Conservation (phyloP, 257 asterid genomes). For the Ophiorrhiza pumila region DNA sequence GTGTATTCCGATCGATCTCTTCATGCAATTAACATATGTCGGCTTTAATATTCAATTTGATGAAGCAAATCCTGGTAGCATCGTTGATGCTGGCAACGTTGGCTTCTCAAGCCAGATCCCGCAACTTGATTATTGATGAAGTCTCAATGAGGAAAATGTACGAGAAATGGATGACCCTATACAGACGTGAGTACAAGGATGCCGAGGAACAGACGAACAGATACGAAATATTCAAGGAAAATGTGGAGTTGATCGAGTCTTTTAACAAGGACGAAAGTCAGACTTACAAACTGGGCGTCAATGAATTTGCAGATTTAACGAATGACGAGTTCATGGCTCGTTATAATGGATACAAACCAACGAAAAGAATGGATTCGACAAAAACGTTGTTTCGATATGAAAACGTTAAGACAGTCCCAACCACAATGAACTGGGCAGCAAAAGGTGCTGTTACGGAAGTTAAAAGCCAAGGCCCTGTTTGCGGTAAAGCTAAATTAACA, state of each 20-base stretch:
- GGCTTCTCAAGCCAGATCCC: neutral
- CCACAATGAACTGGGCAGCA: slow-evolving; percentile 7
- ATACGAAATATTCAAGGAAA: slow-evolving; percentile 16
- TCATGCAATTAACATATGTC: neutral
- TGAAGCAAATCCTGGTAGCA: neutral
- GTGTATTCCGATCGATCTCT: neutral
- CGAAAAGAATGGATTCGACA: neutral
- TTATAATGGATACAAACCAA: slow-evolving; percentile 7
- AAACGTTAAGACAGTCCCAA: slow-evolving; percentile 1
- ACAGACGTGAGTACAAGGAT: slow-evolving; percentile 1
- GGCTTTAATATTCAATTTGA: slow-evolving; percentile 1
- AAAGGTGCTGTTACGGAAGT: slow-evolving; percentile 15
- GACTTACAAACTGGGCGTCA: neutral
- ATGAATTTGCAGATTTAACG: slow-evolving; percentile 14
- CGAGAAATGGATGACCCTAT: slow-evolving; percentile 12
- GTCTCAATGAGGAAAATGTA: neutral
- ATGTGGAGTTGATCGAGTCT: slow-evolving; percentile 15
- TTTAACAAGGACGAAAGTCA: slow-evolving; percentile 5
- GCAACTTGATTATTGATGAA: slow-evolving; percentile 10
- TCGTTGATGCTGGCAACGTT: neutral
- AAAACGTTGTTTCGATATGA: neutral
- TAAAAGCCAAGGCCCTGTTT: slow-evolving; percentile 18
- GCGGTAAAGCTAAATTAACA: neutral
- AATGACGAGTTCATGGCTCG: slow-evolving; percentile 14
- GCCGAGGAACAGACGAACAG: neutral